Evolutionary conservation across 441 rosid genomes (phyloP).

Genomic region (Sinapis alba): DNA sequence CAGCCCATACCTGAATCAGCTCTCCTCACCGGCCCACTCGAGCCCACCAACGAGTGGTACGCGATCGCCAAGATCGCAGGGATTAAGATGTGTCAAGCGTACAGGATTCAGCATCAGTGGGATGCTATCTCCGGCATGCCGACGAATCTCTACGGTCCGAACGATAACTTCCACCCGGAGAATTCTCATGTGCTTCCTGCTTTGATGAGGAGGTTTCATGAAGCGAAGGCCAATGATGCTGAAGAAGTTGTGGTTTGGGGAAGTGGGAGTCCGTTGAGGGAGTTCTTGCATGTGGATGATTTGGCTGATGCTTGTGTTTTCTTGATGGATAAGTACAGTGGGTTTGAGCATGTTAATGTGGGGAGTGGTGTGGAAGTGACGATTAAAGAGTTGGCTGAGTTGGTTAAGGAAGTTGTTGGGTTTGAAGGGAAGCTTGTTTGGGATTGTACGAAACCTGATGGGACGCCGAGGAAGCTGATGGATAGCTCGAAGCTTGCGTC

Average conservation of each 20-base stretch:
- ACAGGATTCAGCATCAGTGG: conserved; percentile 73
- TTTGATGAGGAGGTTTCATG: conserved; percentile 87
- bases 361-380: conserved; percentile 94
- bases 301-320: conserved; percentile 86
- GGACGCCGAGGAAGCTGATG: conserved; percentile 96
- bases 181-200: conserved; percentile 96
- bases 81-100: conserved; percentile 97
- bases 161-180: conserved; percentile 90
- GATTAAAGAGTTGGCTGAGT: conserved; percentile 86
- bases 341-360: conserved; percentile 79
- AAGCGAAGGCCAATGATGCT: conserved; percentile 64
- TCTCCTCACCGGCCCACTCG: conserved; percentile 74
- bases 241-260: conserved; percentile 98
- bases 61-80: conserved; percentile 91
- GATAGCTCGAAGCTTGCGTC: conserved; percentile 81
- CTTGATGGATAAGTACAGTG: conserved; percentile 74
- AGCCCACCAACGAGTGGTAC: conserved; percentile 98
- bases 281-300: conserved; percentile 94
- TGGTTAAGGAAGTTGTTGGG: no score
- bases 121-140: conserved; percentile 94
- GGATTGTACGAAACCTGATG: conserved; percentile 87
- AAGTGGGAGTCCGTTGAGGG: conserved; percentile 87
- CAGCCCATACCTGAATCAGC: conserved; percentile 87
- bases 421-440: conserved; percentile 79
- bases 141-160: conserved; percentile 84